Percentiles rank a stretch among this genome's conserved stretches.
Conservation (phyloP, 345 rosid genomes). For the Noccaea bulbosa region DNA sequence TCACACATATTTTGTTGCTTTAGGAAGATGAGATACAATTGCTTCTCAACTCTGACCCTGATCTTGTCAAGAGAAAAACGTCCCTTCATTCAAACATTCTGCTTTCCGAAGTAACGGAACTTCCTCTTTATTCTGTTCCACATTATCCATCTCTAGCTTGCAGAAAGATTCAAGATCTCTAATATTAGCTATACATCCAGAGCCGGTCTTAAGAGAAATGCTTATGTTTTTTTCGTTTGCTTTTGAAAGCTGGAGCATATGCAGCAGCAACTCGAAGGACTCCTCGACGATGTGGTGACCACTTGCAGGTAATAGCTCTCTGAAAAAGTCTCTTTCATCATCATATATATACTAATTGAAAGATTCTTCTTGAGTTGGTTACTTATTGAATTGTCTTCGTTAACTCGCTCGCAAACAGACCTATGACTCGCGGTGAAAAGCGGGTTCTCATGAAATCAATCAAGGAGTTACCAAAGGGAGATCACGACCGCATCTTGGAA, state of each 20-base stretch:
- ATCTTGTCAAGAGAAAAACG: constrained; percentile 31
- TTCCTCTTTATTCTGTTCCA: neutral
- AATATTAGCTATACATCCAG: neutral
- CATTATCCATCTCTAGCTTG: neutral
- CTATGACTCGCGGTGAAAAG: constrained; percentile 35
- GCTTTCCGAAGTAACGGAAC: constrained; percentile 23
- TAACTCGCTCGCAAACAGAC: constrained; percentile 19
- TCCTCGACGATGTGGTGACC: constrained; percentile 34
- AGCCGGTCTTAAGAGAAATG: neutral
- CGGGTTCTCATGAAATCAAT: constrained; percentile 30
- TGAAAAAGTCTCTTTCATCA: neutral
- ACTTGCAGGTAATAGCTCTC: constrained; percentile 33
- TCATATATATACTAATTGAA: no score
- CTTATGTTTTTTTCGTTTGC: neutral
- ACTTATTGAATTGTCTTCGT: neutral
- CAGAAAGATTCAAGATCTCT: neutral
- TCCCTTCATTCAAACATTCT: constrained; percentile 20
- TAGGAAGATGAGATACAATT: constrained; percentile 31
- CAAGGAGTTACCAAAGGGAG: constrained; percentile 29
- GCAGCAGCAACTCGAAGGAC: constrained; percentile 32
- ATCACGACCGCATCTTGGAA: constrained; percentile 8
- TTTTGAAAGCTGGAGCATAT: constrained; percentile 34
- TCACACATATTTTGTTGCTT: neutral
- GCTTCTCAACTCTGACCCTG: constrained; percentile 28
- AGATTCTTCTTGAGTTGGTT: constrained; percentile 7